Base-by-base conservation (phyloP, 495 filamentous ascomycete genomes). In the Podospora didyma region DNA sequence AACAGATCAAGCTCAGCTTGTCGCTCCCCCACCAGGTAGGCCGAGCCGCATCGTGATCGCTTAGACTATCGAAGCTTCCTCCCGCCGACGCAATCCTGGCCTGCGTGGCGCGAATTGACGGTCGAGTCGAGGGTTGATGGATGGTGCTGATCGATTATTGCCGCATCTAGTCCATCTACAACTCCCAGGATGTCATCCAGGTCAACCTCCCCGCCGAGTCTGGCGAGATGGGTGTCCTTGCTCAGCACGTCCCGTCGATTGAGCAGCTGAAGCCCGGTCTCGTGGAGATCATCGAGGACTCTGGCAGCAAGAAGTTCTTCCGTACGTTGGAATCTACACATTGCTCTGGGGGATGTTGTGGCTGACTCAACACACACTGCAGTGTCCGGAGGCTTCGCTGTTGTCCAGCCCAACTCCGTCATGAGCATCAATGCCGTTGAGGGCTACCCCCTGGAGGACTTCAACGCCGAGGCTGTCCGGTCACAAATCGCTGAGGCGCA, bases 161-260 rank as follows among this genome's bases (percentile, higher is more conserved):
- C 69, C 73, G 65, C 69, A 72, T 59, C 48, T 70, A 82, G 77
- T 76, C 75, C 61, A 75, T 79, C 68, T 80, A 78, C 75, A 78
- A 75, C 62, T 77, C 76, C 59, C 76, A 97, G 84, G 77, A 79
- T 61, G 80, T 82, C 70, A 87, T 97, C 67, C 94, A 99, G 79
- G 95, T 99, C 80, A 99, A 99, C 84, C 84, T 99, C 66, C 87
- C 95, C 72, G 93, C 94, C 70, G 94, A 96, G 78, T 92, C 92
- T 51, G 94, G 94, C 67, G 95, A 97, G 67, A 99, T 99, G 94
- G 94, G 94, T 87, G 83, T 99, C 62, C 88, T 99, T 65, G 94
- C 94, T 73, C 92, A 93, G 81, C 94, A 99, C 85, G 95, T 99
- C 62, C 93, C 94, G 46, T 92, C 94, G 49, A 96, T 99, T 67